Percentiles rank a stretch among this genome's conserved stretches.
Evolutionary conservation across 106 monocot species (phyloP).

Genomic region (Acorus calamus): DNA sequence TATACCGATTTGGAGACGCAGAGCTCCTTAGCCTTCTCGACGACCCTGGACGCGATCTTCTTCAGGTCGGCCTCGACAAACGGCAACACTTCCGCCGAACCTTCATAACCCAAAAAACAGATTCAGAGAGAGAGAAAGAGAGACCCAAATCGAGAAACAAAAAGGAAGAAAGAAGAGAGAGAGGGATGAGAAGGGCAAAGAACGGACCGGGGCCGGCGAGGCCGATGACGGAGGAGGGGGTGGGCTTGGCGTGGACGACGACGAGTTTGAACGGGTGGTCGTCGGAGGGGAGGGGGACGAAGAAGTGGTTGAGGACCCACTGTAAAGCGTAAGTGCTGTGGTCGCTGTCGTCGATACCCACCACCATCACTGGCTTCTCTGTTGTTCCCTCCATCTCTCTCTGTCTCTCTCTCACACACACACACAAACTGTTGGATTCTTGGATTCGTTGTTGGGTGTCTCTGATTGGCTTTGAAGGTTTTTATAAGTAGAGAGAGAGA

Average conservation of each 20-base stretch:
- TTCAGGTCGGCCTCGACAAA: too few species aligned
- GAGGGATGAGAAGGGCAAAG: neutral
- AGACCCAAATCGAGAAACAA: neutral
- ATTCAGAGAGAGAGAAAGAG: too few species aligned
- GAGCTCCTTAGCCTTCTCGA: too few species aligned
- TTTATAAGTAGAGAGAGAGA: too few species aligned
- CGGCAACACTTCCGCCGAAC: too few species aligned
- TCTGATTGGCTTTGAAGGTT: too few species aligned
- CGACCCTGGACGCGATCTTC: too few species aligned
- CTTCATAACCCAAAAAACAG: too few species aligned
- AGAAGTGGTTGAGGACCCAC: constrained; percentile 55
- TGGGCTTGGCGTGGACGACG: constrained; percentile 56
- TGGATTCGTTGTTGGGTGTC: neutral
- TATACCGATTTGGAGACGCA: too few species aligned
- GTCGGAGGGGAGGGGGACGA: constrained; percentile 12
- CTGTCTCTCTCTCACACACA: constrained; percentile 3
- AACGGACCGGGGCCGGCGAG: constrained; percentile 50
- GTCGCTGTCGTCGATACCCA: constrained; percentile 62
- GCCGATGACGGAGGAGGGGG: constrained; percentile 43
- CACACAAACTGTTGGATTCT: neutral
- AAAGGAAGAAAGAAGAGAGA: neutral
- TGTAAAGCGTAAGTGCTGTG: constrained; percentile 61
- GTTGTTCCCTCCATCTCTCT: neutral
- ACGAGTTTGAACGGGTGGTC: constrained; percentile 37
- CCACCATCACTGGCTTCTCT: constrained; percentile 37